These are phyloP conservation scores for Pyrenophora graminea DNA, from an alignment of 2,329 filamentous ascomycete species.

Conservation along the genomic window DNA sequence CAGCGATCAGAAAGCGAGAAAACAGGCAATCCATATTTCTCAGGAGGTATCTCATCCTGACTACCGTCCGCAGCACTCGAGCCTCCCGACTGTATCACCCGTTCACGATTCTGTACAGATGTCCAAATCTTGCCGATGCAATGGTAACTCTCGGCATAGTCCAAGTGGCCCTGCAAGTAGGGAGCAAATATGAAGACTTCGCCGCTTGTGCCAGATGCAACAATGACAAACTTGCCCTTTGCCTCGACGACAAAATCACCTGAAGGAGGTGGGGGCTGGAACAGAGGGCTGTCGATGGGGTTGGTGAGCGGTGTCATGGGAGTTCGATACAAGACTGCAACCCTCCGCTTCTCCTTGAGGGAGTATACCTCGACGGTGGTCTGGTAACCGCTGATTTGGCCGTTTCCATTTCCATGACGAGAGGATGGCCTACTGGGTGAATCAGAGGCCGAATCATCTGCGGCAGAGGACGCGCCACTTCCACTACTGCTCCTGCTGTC, in stretches of 20 bases:
- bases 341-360: conserved; percentile 70
- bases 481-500: conserved; percentile 45
- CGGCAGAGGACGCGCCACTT: conserved; percentile 43
- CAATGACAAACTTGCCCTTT: conserved; percentile 70
- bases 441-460: conserved; percentile 44
- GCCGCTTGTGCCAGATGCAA: conserved; percentile 81
- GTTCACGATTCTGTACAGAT: conserved; percentile 64
- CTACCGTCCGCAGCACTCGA: conserved; percentile 45
- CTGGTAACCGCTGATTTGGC: conserved; percentile 68
- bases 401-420: conserved; percentile 28
- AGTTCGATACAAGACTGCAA: conserved; percentile 75
- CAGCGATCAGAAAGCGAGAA: conserved; percentile 72
- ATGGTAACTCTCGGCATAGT: conserved; percentile 51
- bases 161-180: conserved; percentile 32
- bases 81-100: conserved; percentile 37
- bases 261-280: conserved; percentile 69
- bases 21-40: conserved; percentile 63
- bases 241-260: conserved; percentile 76
- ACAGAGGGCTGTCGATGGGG: conserved; percentile 62
- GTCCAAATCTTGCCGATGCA: conserved; percentile 95
- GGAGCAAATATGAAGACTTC: conserved; percentile 77
- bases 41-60: conserved; percentile 36
- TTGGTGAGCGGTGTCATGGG: conserved; percentile 64
- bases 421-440: conserved; percentile 45
- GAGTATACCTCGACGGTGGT: conserved; percentile 91